Evolutionary conservation across 176 grass and related monocot genomes (phyloP), one percentile per base, ranked within the genome.

Genomic region (Leersia perrieri): DNA sequence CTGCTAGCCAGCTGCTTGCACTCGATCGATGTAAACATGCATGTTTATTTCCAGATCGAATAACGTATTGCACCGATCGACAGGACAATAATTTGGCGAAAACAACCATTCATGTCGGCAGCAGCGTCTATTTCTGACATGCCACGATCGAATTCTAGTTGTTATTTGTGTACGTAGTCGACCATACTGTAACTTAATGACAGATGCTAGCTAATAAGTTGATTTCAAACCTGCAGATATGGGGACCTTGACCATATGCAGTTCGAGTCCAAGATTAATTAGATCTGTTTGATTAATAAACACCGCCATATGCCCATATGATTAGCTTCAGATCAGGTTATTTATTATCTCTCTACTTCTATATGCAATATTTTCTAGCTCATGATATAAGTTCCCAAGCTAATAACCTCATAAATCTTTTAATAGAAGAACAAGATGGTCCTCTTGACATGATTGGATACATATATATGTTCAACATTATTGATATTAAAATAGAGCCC

Each of bases 31-130:
- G 25, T 58, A 7, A 38, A 27, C 28, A 11, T n/a, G 32, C 27
- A 33, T 55, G 71, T 79, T 33, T 60, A n/a, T 72, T 76, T 63
- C 32, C 40, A n/a, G 33, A 72, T 58, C 53, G 22, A 23, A 44
- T 44, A 9, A 31, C 53, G 83, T 85, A 65, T 9, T 78, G 65
- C 40, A 55, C 12, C 68, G 16, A 33, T 47, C 71, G 58, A 74
- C 60, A 74, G 44, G 42, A 38, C 76, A 73, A 80, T 86, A 86
- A 86, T 69, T 73, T 86, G 4, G 41, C 22, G 42, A 80, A 86
- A 80, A 86, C 84, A 80, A 86, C 84, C 68, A 26, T 80, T 26
- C 20, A 80, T 86, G 76, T 86, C 76, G 83, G 76, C 83, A 86
- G 51, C 76, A 40, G 42, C 16, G 2, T 63, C 8, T 65, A 79